These are phyloP conservation scores for Ceratocystis papillata DNA, from an alignment of 2,329 filamentous ascomycete species.

Conservation along the genomic window DNA sequence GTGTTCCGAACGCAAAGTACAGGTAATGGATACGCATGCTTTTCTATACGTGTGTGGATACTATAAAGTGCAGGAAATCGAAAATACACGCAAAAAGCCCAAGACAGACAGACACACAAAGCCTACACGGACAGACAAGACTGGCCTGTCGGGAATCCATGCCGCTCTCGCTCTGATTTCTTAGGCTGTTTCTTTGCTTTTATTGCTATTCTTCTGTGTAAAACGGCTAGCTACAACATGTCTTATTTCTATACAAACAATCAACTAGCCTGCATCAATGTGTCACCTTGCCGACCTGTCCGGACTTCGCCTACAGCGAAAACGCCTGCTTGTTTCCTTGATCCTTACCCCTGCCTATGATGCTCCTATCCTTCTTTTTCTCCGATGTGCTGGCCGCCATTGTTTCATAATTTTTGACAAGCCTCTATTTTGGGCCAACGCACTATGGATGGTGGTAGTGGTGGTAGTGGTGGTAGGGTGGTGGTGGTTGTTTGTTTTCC, in stretches of 20 bases:
- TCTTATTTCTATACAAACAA: neutral
- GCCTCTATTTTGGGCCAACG: neutral
- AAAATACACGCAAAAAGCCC: too few species aligned
- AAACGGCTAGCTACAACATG: too few species aligned
- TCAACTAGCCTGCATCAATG: neutral
- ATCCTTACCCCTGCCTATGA: neutral
- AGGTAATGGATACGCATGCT: neutral
- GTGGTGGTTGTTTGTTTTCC: neutral
- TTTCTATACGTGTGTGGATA: neutral
- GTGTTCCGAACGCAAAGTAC: neutral
- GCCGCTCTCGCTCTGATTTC: too few species aligned
- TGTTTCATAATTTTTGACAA: constrained; percentile 13
- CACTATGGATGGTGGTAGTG: neutral
- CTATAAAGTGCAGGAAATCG: too few species aligned
- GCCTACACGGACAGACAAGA: too few species aligned
- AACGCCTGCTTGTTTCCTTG: constrained; percentile 6
- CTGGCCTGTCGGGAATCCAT: too few species aligned
- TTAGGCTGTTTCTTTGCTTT: too few species aligned
- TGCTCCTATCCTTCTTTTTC: neutral
- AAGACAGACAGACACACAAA: too few species aligned
- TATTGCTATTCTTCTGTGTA: too few species aligned
- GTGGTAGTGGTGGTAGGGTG: neutral
- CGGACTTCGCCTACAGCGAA: constrained; percentile 14
- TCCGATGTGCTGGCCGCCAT: constrained; percentile 8
- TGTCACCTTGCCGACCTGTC: constrained; percentile 14